Base-by-base conservation (phyloP, 2,329 filamentous ascomycete genomes). In the Coniella lustricola region DNA sequence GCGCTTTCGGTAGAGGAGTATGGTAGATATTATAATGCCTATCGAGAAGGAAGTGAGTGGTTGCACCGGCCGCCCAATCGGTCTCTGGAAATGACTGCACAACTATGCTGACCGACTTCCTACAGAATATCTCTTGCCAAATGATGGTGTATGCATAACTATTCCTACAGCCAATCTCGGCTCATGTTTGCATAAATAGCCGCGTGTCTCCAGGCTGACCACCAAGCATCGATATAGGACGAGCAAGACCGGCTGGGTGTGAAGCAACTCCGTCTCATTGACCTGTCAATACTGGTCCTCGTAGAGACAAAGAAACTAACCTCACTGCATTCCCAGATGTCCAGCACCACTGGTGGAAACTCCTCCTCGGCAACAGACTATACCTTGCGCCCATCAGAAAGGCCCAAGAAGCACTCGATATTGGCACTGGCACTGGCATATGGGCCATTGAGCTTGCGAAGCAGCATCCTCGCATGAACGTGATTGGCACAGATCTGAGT, bases 401-500 rank as follows among this genome's bases (percentile, higher is more conserved):
- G 17, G 32, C 40, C 16, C 8, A 14, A 17, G 34, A 44, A n/a
- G 48, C 43, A 12, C 36, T 50, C 7, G 43, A 50, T 18, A 50
- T 50, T 33, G 48, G 43, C 3, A 42, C 48, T 1, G 48, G 48
- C 9, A 50, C 48, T 17, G 48, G 43, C 16, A 50, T 50, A 29
- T 50, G 48, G 48, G 42, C 48, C 29, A 50, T 46, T 12, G 25
- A 50, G 4, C 46, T 46, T 25, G 48, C 48, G 5, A 31, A 13
- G 20, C 25, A 41, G 47, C 48, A 41, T 43, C 48, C 50, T 32
- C 34, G 36, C 52, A 50, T 48, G 17, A 13, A 25, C 20, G 44
- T 46, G 29, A 38, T 48, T 18, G 38, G 49, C 3, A 60, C 57
- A 45, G 56, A 61, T 53, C n/a, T 44, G 32, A 47, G 57, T 52